Evolutionary conservation across 208 protist genomes (phyloP).

Genomic region (Entamoeba invadens): DNA sequence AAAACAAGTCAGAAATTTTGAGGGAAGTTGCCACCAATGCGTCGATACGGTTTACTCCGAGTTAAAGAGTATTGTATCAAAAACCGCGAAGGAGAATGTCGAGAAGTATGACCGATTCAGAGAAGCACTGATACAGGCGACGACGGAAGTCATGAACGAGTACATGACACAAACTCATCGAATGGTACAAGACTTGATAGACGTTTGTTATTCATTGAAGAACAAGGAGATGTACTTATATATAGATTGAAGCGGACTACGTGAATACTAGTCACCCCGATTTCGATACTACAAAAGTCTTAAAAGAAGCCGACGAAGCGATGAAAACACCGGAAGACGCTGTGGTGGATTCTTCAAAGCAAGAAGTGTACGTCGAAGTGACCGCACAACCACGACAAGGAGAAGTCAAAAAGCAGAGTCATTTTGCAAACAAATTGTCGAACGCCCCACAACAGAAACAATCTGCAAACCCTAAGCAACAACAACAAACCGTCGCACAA

Average conservation of each 20-base stretch:
- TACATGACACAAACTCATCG: background rate
- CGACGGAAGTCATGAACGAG: background rate
- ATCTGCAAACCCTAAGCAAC: background rate
- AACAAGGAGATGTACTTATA: no score
- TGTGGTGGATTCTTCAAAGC: no score
- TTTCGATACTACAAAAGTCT: constrained; percentile 11
- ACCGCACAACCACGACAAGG: background rate
- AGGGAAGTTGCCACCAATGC: no score
- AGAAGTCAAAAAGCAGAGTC: background rate
- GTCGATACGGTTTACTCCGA: background rate
- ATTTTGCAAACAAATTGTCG: background rate
- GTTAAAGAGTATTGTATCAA: background rate
- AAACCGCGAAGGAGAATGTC: background rate
- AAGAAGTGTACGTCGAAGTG: no score
- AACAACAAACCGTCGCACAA: background rate
- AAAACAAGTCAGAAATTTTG: background rate
- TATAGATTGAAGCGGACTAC: constrained; percentile 40
- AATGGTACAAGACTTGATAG: constrained; percentile 10
- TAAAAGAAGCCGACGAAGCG: background rate
- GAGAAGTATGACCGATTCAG: background rate
- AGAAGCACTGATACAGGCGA: background rate
- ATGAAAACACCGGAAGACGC: background rate
- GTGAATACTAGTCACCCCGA: constrained; percentile 47
- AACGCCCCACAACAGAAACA: no score
- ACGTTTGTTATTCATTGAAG: no score